A percentile compares a stretch with the other conserved stretches of the same genome.
Evolutionary conservation across 2,329 filamentous ascomycete genomes (phyloP).

Genomic region (Anisogramma anomala): DNA sequence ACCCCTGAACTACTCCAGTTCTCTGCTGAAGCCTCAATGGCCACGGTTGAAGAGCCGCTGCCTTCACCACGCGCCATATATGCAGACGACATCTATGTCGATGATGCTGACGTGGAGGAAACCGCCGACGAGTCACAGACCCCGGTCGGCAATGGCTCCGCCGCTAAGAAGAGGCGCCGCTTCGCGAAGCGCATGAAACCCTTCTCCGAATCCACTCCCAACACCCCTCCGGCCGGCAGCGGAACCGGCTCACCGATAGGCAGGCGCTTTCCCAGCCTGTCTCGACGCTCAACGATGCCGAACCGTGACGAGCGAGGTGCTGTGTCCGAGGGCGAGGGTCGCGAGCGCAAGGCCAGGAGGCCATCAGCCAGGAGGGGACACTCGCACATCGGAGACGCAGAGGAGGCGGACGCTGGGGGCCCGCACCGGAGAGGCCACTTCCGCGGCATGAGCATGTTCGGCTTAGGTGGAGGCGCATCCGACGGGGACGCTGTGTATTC

Average conservation of each 20-base stretch:
- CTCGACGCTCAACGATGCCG: constrained; percentile 55
- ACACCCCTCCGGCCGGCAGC: constrained; percentile 42
- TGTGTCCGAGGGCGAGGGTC: constrained; percentile 64
- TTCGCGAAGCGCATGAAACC: constrained; percentile 43
- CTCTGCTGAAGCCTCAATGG: constrained; percentile 4
- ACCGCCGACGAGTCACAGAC: constrained; percentile 64
- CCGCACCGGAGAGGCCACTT: constrained; percentile 38
- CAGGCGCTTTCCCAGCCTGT: constrained; percentile 42
- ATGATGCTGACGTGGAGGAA: constrained; percentile 67
- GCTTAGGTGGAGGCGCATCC: constrained; percentile 50
- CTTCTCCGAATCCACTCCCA: constrained; percentile 52
- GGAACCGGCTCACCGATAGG: constrained; percentile 31
- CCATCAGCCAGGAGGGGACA: constrained; percentile 7
- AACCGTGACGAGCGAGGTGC: constrained; percentile 50
- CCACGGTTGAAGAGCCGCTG: constrained; percentile 9
- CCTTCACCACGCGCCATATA: constrained; percentile 23
- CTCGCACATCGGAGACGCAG: constrained; percentile 25
- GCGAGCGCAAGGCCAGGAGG: constrained; percentile 34
- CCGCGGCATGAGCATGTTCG: constrained; percentile 53
- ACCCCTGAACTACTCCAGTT: too few species aligned
- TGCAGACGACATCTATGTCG: constrained; percentile 56
- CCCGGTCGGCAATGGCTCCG: constrained; percentile 27
- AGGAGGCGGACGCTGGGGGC: constrained; percentile 35
- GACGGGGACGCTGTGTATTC: constrained; percentile 47
- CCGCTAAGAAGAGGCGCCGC: constrained; percentile 52